Conservation (phyloP, 331 rosid species). For the Malus hybrid region DNA sequence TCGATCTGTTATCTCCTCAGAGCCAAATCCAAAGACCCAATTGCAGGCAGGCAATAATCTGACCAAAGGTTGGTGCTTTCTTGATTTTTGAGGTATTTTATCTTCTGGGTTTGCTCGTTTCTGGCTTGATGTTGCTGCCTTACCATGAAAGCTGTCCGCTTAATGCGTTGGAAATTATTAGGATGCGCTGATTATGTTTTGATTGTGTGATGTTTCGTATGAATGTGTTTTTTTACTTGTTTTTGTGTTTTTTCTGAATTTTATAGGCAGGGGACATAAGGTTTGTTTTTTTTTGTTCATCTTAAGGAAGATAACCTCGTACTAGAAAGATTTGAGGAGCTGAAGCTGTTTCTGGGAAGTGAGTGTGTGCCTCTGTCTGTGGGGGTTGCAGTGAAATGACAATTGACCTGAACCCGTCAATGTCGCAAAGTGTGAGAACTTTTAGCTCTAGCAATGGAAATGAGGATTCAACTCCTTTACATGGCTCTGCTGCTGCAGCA, state of each 20-base stretch:
- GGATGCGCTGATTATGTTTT: not conserved
- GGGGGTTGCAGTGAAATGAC: conserved; percentile 39
- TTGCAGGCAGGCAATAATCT: not conserved
- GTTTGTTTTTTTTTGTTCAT: not conserved
- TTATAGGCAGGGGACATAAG: not conserved
- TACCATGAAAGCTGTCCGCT: not conserved
- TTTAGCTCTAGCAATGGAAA: conserved; percentile 58
- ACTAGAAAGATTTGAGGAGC: not conserved
- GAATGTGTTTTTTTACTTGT: not conserved
- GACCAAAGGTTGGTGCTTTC: not conserved
- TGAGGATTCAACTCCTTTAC: conserved; percentile 38
- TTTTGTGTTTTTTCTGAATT: not conserved
- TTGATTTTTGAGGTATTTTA: not conserved
- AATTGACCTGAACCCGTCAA: conserved; percentile 44
- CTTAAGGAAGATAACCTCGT: not conserved
- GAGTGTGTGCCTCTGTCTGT: not conserved
- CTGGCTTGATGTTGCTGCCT: not conserved
- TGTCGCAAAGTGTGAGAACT: conserved; percentile 65
- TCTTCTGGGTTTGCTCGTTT: not conserved
- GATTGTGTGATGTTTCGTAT: not conserved
- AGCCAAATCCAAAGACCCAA: not conserved
- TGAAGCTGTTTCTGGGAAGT: conserved; percentile 7
- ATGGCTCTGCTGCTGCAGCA: conserved; percentile 21
- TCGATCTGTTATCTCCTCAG: conserved; percentile 1
- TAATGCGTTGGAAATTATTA: not conserved